phyloP scores from a whole-genome alignment of 2,329 filamentous ascomycete genomes.

The Drechslera avenae region DNA sequence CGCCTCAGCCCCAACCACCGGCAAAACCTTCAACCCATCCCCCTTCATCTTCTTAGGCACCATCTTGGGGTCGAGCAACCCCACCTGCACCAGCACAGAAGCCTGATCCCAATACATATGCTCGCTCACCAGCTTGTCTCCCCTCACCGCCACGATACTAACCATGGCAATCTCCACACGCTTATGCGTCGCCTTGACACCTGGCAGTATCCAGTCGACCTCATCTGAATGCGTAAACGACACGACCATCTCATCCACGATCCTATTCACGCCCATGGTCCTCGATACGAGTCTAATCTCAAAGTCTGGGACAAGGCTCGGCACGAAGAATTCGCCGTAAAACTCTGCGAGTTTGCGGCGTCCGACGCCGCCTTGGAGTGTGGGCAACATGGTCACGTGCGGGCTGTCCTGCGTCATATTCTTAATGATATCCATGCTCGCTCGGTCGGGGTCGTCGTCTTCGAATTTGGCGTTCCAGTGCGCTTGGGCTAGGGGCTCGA shows the following conservation, averaged over 20 bases:
- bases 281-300: constrained; percentile 60
- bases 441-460: constrained; percentile 37
- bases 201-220: constrained; percentile 64
- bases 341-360: constrained; percentile 54
- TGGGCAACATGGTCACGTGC: constrained; percentile 49
- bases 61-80: constrained; percentile 60
- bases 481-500: constrained; percentile 41
- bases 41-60: constrained; percentile 52
- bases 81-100: constrained; percentile 61
- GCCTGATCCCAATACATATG: constrained; percentile 67
- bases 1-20: constrained; percentile 49
- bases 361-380: constrained; percentile 52
- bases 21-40: constrained; percentile 49
- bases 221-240: constrained; percentile 62
- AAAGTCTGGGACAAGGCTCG: constrained; percentile 59
- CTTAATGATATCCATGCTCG: constrained; percentile 37
- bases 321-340: constrained; percentile 63
- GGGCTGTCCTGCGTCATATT: constrained; percentile 43
- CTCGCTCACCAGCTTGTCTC: constrained; percentile 60
- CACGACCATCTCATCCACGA: constrained; percentile 64
- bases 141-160: constrained; percentile 60
- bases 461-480: constrained; percentile 46
- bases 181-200: constrained; percentile 60
- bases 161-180: constrained; percentile 62
- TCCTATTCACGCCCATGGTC: constrained; percentile 61